Base-by-base conservation (phyloP, 768 basidiomycete genomes). In the Pleurotus tuber-regium region DNA sequence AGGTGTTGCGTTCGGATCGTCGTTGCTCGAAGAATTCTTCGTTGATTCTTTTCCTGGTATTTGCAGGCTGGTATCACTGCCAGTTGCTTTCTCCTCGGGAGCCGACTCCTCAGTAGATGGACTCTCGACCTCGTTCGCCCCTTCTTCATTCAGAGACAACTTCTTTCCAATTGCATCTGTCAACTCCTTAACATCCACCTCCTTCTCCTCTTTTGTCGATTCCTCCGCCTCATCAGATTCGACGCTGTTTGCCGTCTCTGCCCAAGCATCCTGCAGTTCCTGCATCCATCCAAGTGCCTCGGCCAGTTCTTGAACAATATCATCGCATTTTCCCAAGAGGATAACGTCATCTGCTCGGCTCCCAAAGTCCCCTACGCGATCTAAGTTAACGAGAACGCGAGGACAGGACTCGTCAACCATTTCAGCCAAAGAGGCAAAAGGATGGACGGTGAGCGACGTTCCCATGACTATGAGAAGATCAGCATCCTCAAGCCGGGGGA, bases 401-500 rank as follows among this genome's bases (percentile, higher is more conserved):
- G 89, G 92, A 59, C 86, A 91, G 7, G 58, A 57, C 1, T 68
- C 53, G 3, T 74, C 71, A 0, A 87, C 83, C 51, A 78, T 65
- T 36, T 71, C 67, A 8, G 87, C 78, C 19, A 98, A 80, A 1
- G 82, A 80, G 4, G 94, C 92, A 64, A 98, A 97, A 1, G 92
- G 92, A 47, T 87, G 83, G 9, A 94, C 90, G 0, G 82, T 85
- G 41, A 96, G 76, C 1, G 92, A 95, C 0, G 95, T 98, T 23
- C 95, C 94, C 58, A 97, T 85, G 39, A 97, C 80, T 59, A 98
- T 84, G 31, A 97, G 79, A 18, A 98, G 77, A 66, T 98, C 93
- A 6, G 90, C 91, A n/a, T 73, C 54, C 4, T 61, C 60, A 25
- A 97, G 64, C 16, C 72, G 69, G 1, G 72, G 71, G 4, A 89